Base-by-base conservation (phyloP, 768 basidiomycete species). In the Suillus luteus region DNA sequence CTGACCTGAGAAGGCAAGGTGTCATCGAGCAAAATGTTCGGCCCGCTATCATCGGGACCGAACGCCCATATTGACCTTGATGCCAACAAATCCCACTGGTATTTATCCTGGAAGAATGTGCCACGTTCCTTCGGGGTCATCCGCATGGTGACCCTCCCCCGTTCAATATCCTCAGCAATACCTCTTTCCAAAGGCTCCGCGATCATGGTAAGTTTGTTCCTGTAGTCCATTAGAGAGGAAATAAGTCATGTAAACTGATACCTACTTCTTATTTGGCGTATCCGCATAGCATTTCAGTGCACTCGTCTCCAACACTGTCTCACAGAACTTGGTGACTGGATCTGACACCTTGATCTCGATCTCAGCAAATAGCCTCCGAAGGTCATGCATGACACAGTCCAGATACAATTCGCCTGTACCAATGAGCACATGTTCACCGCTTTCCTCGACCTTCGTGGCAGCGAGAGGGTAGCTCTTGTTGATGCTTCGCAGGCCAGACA, bases 271-370 rank as follows among this genome's bases (percentile, higher is more conserved):
- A 79, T 99, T 99, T 7, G 97, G 97, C 37, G 97, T 99, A 70
- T 99, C 97, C 19, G 97, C 97, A 76, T 99, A 99, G 73, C 96
- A 99, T 78, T 99, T 99, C 67, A 99, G 78, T 4, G 96, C 97
- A 68, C 92, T 95, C 38, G 96, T 99, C 81, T 99, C 97, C 68
- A 98, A 81, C 24, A 99, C 96, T 2, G 97, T 99, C 80, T 99
- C 97, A 73, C 93, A 92, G 80, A 99, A 99, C 73, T 95, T 94
- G 17, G 95, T 96, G 44, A 99, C 95, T 1, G 97, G 97, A 80
- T 99, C 97, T 27, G 96, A 99, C 15, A 99, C 95, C 81, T 99
- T 99, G 83, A 99, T 98, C 82, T 99, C 97, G 69, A 99, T 97
- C 81, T 99, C 97, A 37, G 95, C 89, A 79, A 96, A 99, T 65